These are phyloP conservation scores for Oleoguttula mirabilis DNA, from an alignment of 495 filamentous ascomycete genomes.

Conservation along the genomic window DNA sequence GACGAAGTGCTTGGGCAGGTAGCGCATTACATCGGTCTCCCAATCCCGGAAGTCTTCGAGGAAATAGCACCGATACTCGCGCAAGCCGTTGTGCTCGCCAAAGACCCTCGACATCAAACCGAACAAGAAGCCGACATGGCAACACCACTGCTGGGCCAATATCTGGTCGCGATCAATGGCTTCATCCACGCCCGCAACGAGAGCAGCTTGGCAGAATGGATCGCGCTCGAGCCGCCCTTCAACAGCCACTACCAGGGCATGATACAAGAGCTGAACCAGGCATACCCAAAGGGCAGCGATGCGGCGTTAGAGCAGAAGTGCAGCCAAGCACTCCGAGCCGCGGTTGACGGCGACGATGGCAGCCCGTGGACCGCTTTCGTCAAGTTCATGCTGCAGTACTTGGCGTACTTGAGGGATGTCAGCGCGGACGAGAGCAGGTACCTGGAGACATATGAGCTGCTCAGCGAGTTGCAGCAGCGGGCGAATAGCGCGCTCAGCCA, in stretches of 20 bases:
- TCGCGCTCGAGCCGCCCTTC: slow-evolving; percentile 54
- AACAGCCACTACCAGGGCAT: slow-evolving; percentile 56
- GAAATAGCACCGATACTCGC: neutral
- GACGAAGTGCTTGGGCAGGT: neutral
- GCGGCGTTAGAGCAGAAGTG: slow-evolving; percentile 47
- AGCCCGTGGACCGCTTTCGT: slow-evolving; percentile 63
- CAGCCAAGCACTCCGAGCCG: slow-evolving; percentile 42
- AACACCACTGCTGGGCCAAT: slow-evolving; percentile 29
- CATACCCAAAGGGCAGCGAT: slow-evolving; percentile 40
- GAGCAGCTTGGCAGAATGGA: slow-evolving; percentile 41
- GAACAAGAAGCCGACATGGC: neutral
- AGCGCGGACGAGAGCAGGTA: slow-evolving; percentile 51
- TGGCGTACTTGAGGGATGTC: slow-evolving; percentile 66
- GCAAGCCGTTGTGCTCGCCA: neutral
- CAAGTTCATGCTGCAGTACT: slow-evolving; percentile 65
- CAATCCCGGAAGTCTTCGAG: neutral
- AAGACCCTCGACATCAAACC: neutral
- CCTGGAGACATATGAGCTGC: slow-evolving; percentile 57
- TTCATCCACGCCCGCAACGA: slow-evolving; percentile 46
- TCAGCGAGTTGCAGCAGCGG: slow-evolving; percentile 54
- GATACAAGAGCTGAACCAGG: slow-evolving; percentile 47
- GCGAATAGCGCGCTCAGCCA: slow-evolving; percentile 71
- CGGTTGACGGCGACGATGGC: slow-evolving; percentile 43
- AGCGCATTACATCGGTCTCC: neutral
- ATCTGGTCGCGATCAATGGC: slow-evolving; percentile 41